These are phyloP conservation scores for Plicaturopsis crispa DNA, from an alignment of 768 basidiomycete species.

Conservation along the genomic window DNA sequence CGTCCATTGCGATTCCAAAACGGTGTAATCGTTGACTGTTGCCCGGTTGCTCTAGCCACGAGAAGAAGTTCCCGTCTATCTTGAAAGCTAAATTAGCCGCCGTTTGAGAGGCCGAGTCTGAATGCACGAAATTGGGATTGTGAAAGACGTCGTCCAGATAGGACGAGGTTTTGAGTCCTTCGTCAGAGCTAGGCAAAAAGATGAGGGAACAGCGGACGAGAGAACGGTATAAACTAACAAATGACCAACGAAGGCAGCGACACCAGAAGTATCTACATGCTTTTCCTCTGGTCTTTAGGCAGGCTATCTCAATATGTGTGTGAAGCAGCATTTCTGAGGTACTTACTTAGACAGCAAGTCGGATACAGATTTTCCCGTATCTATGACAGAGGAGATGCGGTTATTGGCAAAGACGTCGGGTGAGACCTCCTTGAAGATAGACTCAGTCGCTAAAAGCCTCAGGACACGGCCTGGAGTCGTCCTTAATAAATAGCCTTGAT, in stretches of 20 bases:
- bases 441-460: constrained; percentile 17
- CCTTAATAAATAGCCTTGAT: not conserved
- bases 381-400: constrained; percentile 14
- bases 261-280: not conserved
- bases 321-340: too few species aligned
- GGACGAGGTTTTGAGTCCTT: not conserved
- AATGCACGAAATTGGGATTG: too few species aligned
- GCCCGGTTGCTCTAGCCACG: constrained; percentile 14
- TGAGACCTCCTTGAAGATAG: constrained; percentile 18
- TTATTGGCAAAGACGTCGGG: constrained; percentile 19
- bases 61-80: constrained; percentile 9
- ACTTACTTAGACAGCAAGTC: constrained; percentile 7
- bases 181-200: constrained; percentile 2
- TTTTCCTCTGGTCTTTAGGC: constrained; percentile 2
- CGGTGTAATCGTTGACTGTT: constrained; percentile 12
- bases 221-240: constrained; percentile 1
- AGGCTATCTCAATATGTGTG: too few species aligned
- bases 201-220: not conserved
- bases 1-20: constrained; percentile 17
- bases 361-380: constrained; percentile 8
- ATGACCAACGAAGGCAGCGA: constrained; percentile 6
- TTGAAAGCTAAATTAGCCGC: constrained; percentile 13
- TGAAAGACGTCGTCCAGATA: constrained; percentile 2
- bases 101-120: constrained; percentile 1
- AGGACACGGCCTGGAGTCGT: constrained; percentile 19